Evolutionary conservation across 805 yeast genomes (phyloP).

Genomic region (Phaffomyces thermotolerans): DNA sequence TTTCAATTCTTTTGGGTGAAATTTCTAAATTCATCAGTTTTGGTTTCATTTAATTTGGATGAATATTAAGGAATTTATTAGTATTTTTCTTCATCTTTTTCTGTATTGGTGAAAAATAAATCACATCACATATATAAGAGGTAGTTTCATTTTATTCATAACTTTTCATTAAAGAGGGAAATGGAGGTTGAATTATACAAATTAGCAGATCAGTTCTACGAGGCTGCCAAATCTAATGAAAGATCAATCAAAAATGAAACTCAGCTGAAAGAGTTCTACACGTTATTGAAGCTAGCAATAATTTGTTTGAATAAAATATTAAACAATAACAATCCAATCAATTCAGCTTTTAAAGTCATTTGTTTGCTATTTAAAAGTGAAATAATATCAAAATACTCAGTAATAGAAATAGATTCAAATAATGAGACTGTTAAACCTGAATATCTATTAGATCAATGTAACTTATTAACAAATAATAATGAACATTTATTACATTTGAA

Average conservation of each 20-base stretch:
- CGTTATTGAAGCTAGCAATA: conserved; percentile 3
- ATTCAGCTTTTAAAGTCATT: neutral
- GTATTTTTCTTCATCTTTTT: neutral
- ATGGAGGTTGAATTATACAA: conserved; percentile 1
- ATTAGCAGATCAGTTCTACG: conserved; percentile 2
- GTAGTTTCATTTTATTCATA: neutral
- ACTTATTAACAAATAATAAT: conserved; percentile 20
- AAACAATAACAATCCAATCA: neutral
- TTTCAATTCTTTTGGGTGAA: neutral
- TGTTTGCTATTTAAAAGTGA: conserved; percentile 7
- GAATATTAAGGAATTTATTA: neutral
- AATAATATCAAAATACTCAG: neutral
- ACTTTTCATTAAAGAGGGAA: too few relatives aligned
- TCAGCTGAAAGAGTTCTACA: conserved; percentile 5
- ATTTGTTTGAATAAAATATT: conserved; percentile 4
- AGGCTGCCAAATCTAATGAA: neutral
- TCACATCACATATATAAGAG: too few relatives aligned
- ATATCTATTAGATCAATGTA: conserved; percentile 5
- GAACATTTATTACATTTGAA: conserved; percentile 2
- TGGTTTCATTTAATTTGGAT: neutral
- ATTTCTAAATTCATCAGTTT: too few relatives aligned
- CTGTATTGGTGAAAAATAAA: neutral
- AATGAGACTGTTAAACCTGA: conserved; percentile 10
- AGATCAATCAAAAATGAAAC: neutral
- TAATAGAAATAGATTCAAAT: neutral